Evolutionary conservation across 169 alveolate species (phyloP), one percentile per base, ranked within the genome.

Genomic region (Neospora caninum): DNA sequence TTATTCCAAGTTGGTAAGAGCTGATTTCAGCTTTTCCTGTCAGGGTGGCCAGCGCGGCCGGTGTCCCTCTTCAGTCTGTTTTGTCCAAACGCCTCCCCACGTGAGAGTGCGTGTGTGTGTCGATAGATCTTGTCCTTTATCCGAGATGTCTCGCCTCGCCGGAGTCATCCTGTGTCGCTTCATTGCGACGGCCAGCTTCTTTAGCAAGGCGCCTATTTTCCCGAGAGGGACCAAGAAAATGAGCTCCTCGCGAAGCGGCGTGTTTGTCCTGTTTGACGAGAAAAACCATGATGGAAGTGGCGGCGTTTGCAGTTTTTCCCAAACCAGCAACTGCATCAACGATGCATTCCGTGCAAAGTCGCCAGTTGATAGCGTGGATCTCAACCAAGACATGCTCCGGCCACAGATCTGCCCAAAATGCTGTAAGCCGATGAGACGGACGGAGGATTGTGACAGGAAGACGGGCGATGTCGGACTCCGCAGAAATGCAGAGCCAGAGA

Each of bases 371-470:
- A 27, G n/a, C 16, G 16, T 22, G 31, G 73, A 27, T 27, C 34
- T 64, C 7, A 16, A 64, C 73, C 73, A 64, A 64, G 73, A 64
- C 4, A 27, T 64, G 73, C 4, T 64, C 73, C 20, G 86, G 2
- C 86, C 86, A 1, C 49, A 43, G 4, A 38, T 78, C 45, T 78
- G 86, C 45, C 86, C 86, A 43, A 78, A 78, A n/a, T 78, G 86
- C 45, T 78, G 86, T 43, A 78, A 78, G 45, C 86, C 86, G 39
- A 78, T 78, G 49, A 78, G 86, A 78, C 73, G 73, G 73, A 9
- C 31, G 25, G 34, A 16, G n/a, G 34, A 7, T 64, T 0, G 31
- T 27, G n/a, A 22, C n/a, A 22, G 31, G n/a, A 64, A 13, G n/a
- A 27, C 73, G 7, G 73, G 73, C 73, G n/a, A 29, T 27, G 34